Conservation (phyloP, 306 rosid genomes). For the Lupinus albus region DNA sequence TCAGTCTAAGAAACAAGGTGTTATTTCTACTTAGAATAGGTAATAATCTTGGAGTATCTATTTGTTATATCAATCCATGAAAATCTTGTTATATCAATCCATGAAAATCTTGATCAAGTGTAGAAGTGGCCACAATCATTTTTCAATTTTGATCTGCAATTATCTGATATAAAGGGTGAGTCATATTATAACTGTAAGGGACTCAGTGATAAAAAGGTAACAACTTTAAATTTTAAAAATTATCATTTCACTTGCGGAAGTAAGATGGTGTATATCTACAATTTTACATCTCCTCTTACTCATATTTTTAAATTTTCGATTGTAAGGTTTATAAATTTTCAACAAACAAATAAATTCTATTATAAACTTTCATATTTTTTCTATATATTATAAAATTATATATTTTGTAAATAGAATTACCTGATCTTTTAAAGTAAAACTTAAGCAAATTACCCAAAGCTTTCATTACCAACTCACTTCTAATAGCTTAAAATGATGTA, state of each 20-base stretch:
- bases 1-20: slow-evolving; percentile 21
- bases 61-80: background rate
- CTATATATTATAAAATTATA: too few relatives aligned
- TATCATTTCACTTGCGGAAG: too few relatives aligned
- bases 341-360: too few relatives aligned
- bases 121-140: slow-evolving; percentile 13
- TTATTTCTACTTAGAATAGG: slow-evolving; percentile 20
- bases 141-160: slow-evolving; percentile 14
- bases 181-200: too few relatives aligned
- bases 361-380: too few relatives aligned
- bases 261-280: too few relatives aligned
- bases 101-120: slow-evolving; percentile 2
- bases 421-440: background rate
- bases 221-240: too few relatives aligned
- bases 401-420: background rate
- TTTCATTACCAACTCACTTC: slow-evolving; percentile 16
- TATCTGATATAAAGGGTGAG: too few relatives aligned
- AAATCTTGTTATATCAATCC: background rate
- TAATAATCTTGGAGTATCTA: slow-evolving; percentile 15
- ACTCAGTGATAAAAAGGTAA: too few relatives aligned
- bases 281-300: too few relatives aligned
- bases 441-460: background rate
- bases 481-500: background rate
- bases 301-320: background rate
- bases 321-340: background rate